These are phyloP conservation scores for Aphanomyces euteiches DNA, from an alignment of 352 stramenopile genomes.

Conservation along the genomic window DNA sequence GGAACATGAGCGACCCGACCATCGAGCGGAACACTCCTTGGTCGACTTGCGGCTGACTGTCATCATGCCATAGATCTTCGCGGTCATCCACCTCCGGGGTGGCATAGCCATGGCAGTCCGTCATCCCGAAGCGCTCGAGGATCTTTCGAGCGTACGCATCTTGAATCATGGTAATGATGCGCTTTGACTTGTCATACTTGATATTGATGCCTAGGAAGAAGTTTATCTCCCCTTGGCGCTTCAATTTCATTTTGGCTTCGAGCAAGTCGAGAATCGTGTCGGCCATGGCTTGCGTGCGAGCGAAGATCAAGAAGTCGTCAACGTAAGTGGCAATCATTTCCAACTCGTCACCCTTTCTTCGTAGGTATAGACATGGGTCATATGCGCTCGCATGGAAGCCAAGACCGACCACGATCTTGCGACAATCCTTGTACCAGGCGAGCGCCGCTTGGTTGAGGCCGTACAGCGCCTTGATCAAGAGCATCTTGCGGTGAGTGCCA, in stretches of 20 bases:
- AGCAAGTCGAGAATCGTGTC: constrained; percentile 5
- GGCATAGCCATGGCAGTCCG: background rate
- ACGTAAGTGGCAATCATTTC: constrained; percentile 32
- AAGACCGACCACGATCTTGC: constrained; percentile 11
- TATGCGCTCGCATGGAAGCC: constrained; percentile 29
- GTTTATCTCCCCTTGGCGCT: constrained; percentile 19
- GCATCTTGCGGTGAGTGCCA: background rate
- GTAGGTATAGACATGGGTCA: constrained; percentile 31
- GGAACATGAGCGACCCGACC: constrained; percentile 28
- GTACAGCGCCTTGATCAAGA: constrained; percentile 26
- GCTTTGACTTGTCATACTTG: background rate
- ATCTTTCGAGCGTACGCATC: constrained; percentile 27
- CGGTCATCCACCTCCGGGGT: constrained; percentile 26
- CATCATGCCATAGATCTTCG: constrained; percentile 14
- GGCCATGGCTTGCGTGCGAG: background rate
- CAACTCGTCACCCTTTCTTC: background rate
- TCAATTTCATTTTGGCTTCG: constrained; percentile 8
- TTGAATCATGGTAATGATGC: constrained; percentile 8
- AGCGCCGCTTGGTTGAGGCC: constrained; percentile 27
- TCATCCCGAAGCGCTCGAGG: constrained; percentile 24
- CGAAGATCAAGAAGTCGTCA: constrained; percentile 34
- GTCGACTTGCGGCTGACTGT: background rate
- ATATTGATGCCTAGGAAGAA: constrained; percentile 18
- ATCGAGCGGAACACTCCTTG: constrained; percentile 15
- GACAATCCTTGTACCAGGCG: constrained; percentile 27